Evolutionary conservation across 495 filamentous ascomycete species (phyloP).

Genomic region (Thozetella sp.): DNA sequence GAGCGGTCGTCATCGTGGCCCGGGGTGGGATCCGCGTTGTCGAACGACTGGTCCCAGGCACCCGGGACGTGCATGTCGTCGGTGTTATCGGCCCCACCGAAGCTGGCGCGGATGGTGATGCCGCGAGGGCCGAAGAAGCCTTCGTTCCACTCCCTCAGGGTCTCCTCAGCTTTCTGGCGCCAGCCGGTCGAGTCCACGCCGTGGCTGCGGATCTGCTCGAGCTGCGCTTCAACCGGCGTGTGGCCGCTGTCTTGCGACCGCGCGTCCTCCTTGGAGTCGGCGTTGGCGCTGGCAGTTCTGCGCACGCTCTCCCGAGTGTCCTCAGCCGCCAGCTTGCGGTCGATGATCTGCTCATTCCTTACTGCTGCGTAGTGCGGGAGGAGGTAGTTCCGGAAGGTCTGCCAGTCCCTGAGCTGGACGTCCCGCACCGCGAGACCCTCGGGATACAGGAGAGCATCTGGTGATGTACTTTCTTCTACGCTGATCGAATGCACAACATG

Average conservation of each 20-base stretch:
- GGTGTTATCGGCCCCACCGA: neutral
- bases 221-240: conserved; percentile 33
- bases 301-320: conserved; percentile 6
- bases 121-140: conserved; percentile 49
- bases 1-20: neutral
- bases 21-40: neutral
- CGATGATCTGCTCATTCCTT: conserved; percentile 30
- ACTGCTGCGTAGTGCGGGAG: conserved; percentile 28
- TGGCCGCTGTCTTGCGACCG: conserved; percentile 11
- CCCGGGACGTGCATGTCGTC: conserved; percentile 16
- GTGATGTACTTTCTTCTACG: conserved; percentile 17
- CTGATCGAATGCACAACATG: conserved; percentile 20
- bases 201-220: conserved; percentile 23
- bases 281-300: conserved; percentile 11
- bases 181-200: conserved; percentile 5
- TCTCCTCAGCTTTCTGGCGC: conserved; percentile 24
- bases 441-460: conserved; percentile 33
- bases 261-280: conserved; percentile 17
- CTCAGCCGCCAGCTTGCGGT: conserved; percentile 35
- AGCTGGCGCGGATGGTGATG: conserved; percentile 14
- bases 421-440: conserved; percentile 28
- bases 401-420: conserved; percentile 45
- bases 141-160: conserved; percentile 51
- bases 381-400: conserved; percentile 49
- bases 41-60: conserved; percentile 21